A percentile compares a stretch with the other conserved stretches of the same genome.
Conservation (phyloP, 345 rosid species). For the Acer negundo region DNA sequence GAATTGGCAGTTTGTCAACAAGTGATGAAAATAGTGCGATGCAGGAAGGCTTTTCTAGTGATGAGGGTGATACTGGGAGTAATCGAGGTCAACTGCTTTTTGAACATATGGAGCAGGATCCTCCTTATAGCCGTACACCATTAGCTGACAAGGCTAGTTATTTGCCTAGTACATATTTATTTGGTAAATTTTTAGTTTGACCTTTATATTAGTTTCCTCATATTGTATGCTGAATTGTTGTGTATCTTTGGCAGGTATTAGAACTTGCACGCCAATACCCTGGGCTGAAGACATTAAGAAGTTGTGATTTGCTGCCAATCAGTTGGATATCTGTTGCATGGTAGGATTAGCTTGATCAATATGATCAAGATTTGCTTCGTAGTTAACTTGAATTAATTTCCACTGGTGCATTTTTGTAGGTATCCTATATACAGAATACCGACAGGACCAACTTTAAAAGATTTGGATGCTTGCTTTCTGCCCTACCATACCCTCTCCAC, state of each 20-base stretch:
- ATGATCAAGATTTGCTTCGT: neutral
- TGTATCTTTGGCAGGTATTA: slow-evolving; percentile 25
- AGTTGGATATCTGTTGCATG: slow-evolving; percentile 47
- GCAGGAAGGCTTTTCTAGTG: slow-evolving; percentile 36
- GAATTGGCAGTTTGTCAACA: slow-evolving; percentile 27
- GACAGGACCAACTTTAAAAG: slow-evolving; percentile 40
- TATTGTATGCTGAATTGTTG: neutral
- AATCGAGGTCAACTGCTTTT: slow-evolving; percentile 25
- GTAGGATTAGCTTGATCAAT: slow-evolving; percentile 26
- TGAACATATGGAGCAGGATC: slow-evolving; percentile 37
- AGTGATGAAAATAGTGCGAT: slow-evolving; percentile 24
- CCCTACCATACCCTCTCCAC: slow-evolving; percentile 38
- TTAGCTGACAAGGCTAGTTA: slow-evolving; percentile 35
- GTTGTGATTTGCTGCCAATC: slow-evolving; percentile 39
- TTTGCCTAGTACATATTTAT: slow-evolving; percentile 18
- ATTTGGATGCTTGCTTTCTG: slow-evolving; percentile 47
- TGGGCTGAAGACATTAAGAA: slow-evolving; percentile 30
- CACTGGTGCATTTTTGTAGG: slow-evolving; percentile 25
- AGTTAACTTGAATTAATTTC: slow-evolving; percentile 14
- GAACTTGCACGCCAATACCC: slow-evolving; percentile 32
- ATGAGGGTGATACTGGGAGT: slow-evolving; percentile 32
- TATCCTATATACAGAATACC: slow-evolving; percentile 46
- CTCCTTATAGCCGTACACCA: slow-evolving; percentile 41
- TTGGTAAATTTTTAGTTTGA: slow-evolving; percentile 20
- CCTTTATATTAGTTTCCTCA: neutral